A percentile compares a stretch with the other conserved stretches of the same genome.
Conservation (phyloP, 352 stramenopile species). For the Pythium scleroteichum region DNA sequence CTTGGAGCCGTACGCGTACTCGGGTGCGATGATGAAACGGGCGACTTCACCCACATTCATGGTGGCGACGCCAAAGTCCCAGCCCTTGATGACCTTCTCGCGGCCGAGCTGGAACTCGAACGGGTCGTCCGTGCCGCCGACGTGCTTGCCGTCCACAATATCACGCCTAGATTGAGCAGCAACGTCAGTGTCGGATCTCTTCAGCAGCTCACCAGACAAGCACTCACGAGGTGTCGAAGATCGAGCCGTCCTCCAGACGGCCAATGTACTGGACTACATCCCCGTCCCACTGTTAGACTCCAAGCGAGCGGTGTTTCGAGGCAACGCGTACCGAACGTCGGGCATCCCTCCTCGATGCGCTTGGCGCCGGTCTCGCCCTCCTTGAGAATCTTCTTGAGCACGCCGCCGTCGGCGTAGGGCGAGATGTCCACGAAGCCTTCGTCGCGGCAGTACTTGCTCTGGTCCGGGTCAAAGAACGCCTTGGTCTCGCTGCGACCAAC, state of each 20-base stretch:
- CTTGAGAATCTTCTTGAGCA: slow-evolving; percentile 82
- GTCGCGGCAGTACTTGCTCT: slow-evolving; percentile 59
- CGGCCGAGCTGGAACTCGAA: slow-evolving; percentile 85
- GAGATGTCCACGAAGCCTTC: slow-evolving; percentile 86
- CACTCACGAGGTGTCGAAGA: slow-evolving; percentile 84
- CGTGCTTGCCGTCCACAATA: slow-evolving; percentile 74
- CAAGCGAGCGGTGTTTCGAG: too few species aligned
- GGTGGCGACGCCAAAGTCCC: slow-evolving; percentile 81
- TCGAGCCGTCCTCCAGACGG: slow-evolving; percentile 76
- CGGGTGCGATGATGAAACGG: slow-evolving; percentile 81
- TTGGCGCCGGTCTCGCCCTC: slow-evolving; percentile 46
- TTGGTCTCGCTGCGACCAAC: slow-evolving; percentile 42
- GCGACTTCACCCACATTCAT: slow-evolving; percentile 79
- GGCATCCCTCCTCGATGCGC: slow-evolving; percentile 78
- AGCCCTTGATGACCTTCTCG: slow-evolving; percentile 87
- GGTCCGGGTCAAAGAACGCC: slow-evolving; percentile 80
- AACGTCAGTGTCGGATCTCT: neutral
- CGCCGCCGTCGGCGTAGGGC: slow-evolving; percentile 61
- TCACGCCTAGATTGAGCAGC: slow-evolving; percentile 49
- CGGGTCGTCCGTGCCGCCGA: slow-evolving; percentile 79
- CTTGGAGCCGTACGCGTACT: slow-evolving; percentile 79
- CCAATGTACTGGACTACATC: slow-evolving; percentile 81
- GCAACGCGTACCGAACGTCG: slow-evolving; percentile 57
- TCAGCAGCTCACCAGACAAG: neutral
- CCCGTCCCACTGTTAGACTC: neutral